These are phyloP conservation scores for Heterobasidion irregulare DNA, from an alignment of 1,284 basidiomycete species.

Conservation along the genomic window DNA sequence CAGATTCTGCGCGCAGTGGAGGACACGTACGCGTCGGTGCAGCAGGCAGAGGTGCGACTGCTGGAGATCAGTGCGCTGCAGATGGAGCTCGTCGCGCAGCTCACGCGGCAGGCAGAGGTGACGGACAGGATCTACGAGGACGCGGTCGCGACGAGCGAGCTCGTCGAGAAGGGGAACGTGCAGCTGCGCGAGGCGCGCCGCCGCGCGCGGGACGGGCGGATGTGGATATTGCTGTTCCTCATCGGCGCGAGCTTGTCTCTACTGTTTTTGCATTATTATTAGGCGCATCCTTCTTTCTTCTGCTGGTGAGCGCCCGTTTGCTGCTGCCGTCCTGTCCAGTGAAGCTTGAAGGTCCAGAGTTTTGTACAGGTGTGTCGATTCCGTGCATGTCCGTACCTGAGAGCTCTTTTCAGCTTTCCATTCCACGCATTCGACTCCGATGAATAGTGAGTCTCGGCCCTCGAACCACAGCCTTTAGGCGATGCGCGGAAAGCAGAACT, in stretches of 20 bases:
- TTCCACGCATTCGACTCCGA: too few relatives aligned
- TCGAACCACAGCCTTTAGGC: too few relatives aligned
- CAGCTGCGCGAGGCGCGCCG: constrained; percentile 80
- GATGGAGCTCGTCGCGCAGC: constrained; percentile 79
- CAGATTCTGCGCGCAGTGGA: constrained; percentile 76
- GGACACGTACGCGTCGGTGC: constrained; percentile 77
- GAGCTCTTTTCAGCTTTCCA: too few relatives aligned
- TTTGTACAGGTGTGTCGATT: too few relatives aligned
- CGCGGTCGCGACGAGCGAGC: constrained; percentile 74
- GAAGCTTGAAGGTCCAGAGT: too few relatives aligned
- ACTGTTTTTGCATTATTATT: constrained; percentile 84
- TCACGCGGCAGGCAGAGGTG: constrained; percentile 83
- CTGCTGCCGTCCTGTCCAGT: too few relatives aligned
- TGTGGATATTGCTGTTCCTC: constrained; percentile 81
- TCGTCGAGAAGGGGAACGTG: constrained; percentile 80
- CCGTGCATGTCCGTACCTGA: too few relatives aligned
- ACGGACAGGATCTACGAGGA: constrained; percentile 88
- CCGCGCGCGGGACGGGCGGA: constrained; percentile 73
- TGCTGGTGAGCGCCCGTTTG: not conserved
- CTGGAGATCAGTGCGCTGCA: constrained; percentile 88
- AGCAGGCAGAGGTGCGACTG: constrained; percentile 81
- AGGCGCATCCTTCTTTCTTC: not conserved
- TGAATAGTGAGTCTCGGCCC: too few relatives aligned
- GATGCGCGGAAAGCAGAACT: too few relatives aligned
- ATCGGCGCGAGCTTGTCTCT: constrained; percentile 80